phyloP scores from a whole-genome alignment of 1,284 basidiomycete genomes.

The Apiotrichum sp. region DNA sequence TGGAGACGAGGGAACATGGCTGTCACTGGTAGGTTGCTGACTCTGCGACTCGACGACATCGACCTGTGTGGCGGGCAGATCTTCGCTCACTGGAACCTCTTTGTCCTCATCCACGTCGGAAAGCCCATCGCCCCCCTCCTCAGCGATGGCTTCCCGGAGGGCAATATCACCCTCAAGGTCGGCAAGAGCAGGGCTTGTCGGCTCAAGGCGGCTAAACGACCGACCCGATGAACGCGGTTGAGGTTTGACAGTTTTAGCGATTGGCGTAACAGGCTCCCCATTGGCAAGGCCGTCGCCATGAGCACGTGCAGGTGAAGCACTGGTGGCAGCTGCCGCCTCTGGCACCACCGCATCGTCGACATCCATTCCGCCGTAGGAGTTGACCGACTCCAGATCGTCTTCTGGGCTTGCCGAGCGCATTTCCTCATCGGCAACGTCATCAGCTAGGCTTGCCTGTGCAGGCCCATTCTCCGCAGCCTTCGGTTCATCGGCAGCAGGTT shows the following conservation, averaged over 20 bases:
- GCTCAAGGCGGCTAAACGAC: not conserved
- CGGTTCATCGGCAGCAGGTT: too few relatives aligned
- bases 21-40: not conserved
- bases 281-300: not conserved
- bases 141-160: constrained; percentile 14
- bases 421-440: too few relatives aligned
- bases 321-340: too few relatives aligned
- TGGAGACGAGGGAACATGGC: too few relatives aligned
- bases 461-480: too few relatives aligned
- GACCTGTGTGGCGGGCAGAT: constrained; percentile 6
- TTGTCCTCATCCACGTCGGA: not conserved
- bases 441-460: too few relatives aligned
- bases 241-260: not conserved
- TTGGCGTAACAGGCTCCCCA: not conserved
- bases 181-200: constrained; percentile 1
- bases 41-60: not conserved
- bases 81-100: not conserved
- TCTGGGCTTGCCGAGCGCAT: too few relatives aligned
- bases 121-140: constrained; percentile 5
- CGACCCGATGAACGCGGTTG: not conserved
- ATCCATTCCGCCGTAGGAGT: constrained; percentile 5
- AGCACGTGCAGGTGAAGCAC: too few relatives aligned
- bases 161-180: constrained; percentile 13
- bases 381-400: not conserved
- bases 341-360: constrained; percentile 1